Conservation (phyloP, 192 early-diverging fungal species). For the Coemansia sp. region DNA sequence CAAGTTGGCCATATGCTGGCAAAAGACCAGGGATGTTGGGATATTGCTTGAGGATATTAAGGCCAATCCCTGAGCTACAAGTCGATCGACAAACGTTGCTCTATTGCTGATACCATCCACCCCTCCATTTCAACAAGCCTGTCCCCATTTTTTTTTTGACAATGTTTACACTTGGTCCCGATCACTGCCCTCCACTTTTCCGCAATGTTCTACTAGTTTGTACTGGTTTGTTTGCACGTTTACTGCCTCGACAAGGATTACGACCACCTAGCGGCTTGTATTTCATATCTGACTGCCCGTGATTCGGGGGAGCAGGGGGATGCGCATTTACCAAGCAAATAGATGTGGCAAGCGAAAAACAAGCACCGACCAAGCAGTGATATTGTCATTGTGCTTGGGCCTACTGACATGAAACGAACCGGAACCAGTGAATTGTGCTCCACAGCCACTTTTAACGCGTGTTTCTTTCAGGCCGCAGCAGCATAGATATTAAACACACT, state of each 20-base stretch:
- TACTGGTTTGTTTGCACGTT: neutral
- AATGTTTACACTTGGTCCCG: neutral
- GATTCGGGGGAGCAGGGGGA: constrained; percentile 1
- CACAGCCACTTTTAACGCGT: neutral
- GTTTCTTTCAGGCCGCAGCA: neutral
- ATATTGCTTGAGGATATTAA: neutral
- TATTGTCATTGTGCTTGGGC: neutral
- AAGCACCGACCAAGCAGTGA: neutral
- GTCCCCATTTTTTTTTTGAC: neutral
- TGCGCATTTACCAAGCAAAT: neutral
- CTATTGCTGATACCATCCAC: neutral
- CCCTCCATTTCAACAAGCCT: neutral
- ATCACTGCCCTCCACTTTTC: neutral
- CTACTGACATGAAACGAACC: neutral
- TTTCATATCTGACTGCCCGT: neutral
- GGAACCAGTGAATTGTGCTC: constrained; percentile 1
- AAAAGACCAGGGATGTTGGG: neutral
- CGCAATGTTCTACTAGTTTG: neutral
- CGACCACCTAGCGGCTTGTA: neutral
- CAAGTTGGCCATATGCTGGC: neutral
- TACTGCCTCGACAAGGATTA: neutral
- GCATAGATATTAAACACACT: neutral
- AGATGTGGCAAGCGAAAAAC: neutral
- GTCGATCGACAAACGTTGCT: neutral
- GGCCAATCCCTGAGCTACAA: neutral